Conservation (phyloP, 2,329 filamentous ascomycete genomes). For the Aaosphaeria arxii region DNA sequence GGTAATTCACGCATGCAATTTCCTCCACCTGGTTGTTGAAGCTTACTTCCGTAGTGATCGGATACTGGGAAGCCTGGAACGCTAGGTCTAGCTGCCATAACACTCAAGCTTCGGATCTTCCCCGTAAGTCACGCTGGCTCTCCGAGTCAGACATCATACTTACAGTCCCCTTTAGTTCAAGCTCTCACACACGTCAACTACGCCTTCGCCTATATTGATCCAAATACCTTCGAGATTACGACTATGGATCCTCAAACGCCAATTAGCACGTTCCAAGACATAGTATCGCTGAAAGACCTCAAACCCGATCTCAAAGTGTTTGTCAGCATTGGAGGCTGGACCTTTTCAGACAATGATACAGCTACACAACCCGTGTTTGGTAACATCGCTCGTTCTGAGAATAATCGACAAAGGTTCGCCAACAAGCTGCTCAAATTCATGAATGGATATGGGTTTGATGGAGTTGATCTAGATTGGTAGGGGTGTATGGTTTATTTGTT, state of each 20-base stretch:
- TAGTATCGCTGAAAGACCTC: background rate
- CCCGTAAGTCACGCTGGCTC: no score
- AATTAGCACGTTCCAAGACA: background rate
- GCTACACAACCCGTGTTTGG: conserved; percentile 31
- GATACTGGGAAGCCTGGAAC: no score
- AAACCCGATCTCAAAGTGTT: conserved; percentile 25
- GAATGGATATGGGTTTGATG: conserved; percentile 41
- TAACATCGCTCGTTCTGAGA: conserved; percentile 27
- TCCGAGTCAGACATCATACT: no score
- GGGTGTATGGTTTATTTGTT: no score
- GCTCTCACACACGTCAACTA: background rate
- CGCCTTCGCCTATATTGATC: conserved; percentile 44
- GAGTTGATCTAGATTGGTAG: conserved; percentile 46
- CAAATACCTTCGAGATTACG: conserved; percentile 21
- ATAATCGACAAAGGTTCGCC: conserved; percentile 37
- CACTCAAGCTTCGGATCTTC: no score
- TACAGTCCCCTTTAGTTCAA: no score
- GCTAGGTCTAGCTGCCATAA: no score
- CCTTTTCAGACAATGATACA: conserved; percentile 28
- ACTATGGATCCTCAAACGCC: background rate
- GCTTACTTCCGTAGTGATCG: no score
- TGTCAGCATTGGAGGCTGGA: conserved; percentile 44
- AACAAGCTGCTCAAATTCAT: conserved; percentile 40
- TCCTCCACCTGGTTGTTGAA: no score
- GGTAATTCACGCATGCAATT: no score